A percentile compares a stretch with the other conserved stretches of the same genome.
Evolutionary conservation across 1,284 basidiomycete species (phyloP).

Genomic region (Rhodotorula sp.): DNA sequence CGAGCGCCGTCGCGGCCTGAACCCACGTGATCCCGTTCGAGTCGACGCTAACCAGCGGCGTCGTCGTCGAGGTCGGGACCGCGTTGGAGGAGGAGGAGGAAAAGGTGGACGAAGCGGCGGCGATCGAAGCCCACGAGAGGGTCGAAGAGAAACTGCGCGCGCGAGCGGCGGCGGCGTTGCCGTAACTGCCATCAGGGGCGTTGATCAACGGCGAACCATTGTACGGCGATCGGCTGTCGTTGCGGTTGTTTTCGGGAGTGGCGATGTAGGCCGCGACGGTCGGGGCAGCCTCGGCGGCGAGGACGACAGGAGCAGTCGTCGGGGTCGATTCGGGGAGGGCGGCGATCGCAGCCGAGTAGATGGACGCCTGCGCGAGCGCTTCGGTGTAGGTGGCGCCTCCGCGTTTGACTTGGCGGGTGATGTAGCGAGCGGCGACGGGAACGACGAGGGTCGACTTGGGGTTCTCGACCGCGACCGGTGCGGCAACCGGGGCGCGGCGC

Average conservation of each 20-base stretch:
- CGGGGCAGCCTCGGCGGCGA: background rate
- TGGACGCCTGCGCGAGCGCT: conserved; percentile 17
- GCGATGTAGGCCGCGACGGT: background rate
- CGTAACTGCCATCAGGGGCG: background rate
- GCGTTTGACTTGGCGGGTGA: background rate
- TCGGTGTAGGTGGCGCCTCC: conserved; percentile 13
- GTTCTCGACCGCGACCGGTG: no score
- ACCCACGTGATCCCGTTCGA: background rate
- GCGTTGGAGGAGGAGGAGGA: background rate
- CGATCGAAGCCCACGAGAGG: background rate
- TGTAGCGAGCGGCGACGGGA: background rate
- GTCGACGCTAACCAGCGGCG: background rate
- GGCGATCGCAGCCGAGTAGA: conserved; percentile 27
- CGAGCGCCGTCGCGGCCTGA: background rate
- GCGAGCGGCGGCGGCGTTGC: conserved; percentile 5
- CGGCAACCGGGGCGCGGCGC: no score
- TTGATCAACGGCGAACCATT: background rate
- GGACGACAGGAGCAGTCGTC: background rate
- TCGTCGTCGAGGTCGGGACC: background rate
- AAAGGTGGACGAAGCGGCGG: background rate
- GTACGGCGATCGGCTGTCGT: background rate
- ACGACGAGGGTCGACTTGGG: background rate
- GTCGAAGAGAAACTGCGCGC: background rate
- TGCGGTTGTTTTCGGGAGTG: background rate
- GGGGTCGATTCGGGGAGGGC: conserved; percentile 10